phyloP scores from a whole-genome alignment of 2,329 filamentous ascomycete species.

The Pseudopyrenochaeta lycopersici region DNA sequence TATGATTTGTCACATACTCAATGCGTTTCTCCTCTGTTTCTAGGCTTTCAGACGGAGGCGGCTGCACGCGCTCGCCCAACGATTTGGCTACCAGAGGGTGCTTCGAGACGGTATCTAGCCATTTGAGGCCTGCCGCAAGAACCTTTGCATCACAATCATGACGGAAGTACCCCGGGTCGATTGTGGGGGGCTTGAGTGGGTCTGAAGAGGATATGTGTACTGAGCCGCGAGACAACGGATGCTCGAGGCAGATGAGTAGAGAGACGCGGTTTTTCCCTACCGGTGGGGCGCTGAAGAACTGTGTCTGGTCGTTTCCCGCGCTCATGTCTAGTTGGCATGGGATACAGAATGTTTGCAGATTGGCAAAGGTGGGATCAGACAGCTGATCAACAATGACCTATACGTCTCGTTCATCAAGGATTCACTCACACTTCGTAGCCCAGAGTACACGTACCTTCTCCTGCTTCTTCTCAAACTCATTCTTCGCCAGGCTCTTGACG shows the following conservation, averaged over 20 bases:
- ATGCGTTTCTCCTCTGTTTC: background rate
- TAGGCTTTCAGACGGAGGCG: background rate
- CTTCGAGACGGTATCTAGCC: background rate
- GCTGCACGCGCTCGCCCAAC: background rate
- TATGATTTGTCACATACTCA: background rate
- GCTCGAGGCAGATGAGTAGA: background rate
- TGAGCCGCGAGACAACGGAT: background rate
- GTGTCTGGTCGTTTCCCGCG: background rate
- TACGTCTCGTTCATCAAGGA: background rate
- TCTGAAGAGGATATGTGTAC: background rate
- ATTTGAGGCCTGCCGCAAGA: background rate
- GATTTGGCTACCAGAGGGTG: background rate
- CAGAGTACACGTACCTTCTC: background rate
- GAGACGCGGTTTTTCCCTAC: background rate
- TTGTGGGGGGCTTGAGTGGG: background rate
- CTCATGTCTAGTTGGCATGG: background rate
- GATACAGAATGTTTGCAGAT: background rate
- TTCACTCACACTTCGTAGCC: background rate
- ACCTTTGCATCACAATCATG: background rate
- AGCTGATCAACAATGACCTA: background rate
- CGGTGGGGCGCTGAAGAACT: background rate
- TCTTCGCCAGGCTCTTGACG: background rate
- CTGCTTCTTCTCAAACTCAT: background rate
- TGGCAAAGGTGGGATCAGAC: background rate
- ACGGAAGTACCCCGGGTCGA: background rate